Evolutionary conservation across 1,139 yeast species (phyloP).

Genomic region (Lodderomyces oxycetoniae): DNA sequence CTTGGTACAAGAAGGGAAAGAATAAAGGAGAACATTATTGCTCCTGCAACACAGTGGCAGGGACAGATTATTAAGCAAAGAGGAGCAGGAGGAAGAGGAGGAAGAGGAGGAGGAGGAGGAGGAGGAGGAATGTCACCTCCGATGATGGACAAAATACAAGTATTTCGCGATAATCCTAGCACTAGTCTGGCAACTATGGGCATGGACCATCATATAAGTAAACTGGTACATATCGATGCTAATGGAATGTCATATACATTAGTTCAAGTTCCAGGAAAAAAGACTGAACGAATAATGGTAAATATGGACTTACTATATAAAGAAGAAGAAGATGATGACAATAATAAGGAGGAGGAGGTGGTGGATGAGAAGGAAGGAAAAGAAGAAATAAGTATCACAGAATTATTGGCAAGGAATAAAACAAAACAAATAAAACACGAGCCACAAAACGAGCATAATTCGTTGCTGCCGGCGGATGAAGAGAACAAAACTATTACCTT

Average conservation of each 20-base stretch:
- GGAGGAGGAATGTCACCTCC: not conserved
- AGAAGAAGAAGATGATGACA: slow-evolving; percentile 34
- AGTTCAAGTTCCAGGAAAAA: slow-evolving; percentile 54
- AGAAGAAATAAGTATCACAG: slow-evolving; percentile 43
- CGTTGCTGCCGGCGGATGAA: not conserved
- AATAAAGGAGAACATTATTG: slow-evolving; percentile 60
- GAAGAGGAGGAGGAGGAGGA: too few species aligned
- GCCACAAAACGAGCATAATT: not conserved
- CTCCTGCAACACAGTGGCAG: slow-evolving; percentile 55
- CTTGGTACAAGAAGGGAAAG: slow-evolving; percentile 46
- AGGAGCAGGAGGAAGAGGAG: too few species aligned
- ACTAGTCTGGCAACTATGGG: not conserved
- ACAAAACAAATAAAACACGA: not conserved
- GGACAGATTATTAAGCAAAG: slow-evolving; percentile 56
- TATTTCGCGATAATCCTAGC: slow-evolving; percentile 15
- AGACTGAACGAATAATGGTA: slow-evolving; percentile 59
- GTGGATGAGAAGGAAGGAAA: slow-evolving; percentile 45
- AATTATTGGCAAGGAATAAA: not conserved
- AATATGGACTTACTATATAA: slow-evolving; percentile 55
- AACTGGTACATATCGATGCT: slow-evolving; percentile 17
- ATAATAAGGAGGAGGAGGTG: slow-evolving; percentile 58
- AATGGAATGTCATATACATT: slow-evolving; percentile 34
- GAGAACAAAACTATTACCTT: slow-evolving; percentile 26
- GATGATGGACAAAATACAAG: slow-evolving; percentile 15
- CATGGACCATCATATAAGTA: slow-evolving; percentile 4